Evolutionary conservation across 139 green algal genomes (phyloP).

Genomic region (Nannochloris sp.): DNA sequence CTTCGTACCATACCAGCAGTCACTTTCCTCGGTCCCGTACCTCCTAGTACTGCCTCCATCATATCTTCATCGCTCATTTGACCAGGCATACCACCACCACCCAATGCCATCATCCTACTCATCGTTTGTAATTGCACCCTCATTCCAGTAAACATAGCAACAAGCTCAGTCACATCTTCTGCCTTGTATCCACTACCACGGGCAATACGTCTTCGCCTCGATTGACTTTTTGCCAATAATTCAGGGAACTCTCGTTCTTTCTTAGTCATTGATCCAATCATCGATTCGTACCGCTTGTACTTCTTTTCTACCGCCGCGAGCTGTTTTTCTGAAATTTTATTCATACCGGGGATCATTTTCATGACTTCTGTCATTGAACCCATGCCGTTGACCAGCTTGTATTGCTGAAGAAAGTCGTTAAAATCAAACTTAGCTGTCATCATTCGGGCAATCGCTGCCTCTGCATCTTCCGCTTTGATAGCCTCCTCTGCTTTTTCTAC

Average conservation of each 20-base stretch:
- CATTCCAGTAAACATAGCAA: conserved; percentile 74
- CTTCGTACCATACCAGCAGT: conserved; percentile 39
- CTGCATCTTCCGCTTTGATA: conserved; percentile 82
- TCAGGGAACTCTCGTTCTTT: conserved; percentile 79
- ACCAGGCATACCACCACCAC: conserved; percentile 38
- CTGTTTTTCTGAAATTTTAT: conserved; percentile 82
- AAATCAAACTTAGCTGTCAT: conserved; percentile 91
- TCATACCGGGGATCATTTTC: conserved; percentile 92
- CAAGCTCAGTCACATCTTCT: conserved; percentile 61
- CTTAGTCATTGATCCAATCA: conserved; percentile 83
- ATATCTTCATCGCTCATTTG: conserved; percentile 64
- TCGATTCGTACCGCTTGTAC: conserved; percentile 64
- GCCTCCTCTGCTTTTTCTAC: conserved; percentile 86
- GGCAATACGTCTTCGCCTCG: conserved; percentile 32
- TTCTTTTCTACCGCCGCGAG: conserved; percentile 63
- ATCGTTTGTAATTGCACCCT: conserved; percentile 62
- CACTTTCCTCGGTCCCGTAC: conserved; percentile 34
- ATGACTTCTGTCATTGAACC: conserved; percentile 75
- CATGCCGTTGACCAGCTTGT: conserved; percentile 89
- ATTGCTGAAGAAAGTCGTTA: conserved; percentile 97
- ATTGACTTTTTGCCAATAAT: conserved; percentile 65
- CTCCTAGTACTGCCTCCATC: conserved; percentile 39
- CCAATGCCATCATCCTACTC: conserved; percentile 64
- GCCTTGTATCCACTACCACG: conserved; percentile 51
- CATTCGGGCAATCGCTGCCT: conserved; percentile 15